Base-by-base conservation (phyloP, 2,329 filamentous ascomycete species). In the Alternaria dauci region DNA sequence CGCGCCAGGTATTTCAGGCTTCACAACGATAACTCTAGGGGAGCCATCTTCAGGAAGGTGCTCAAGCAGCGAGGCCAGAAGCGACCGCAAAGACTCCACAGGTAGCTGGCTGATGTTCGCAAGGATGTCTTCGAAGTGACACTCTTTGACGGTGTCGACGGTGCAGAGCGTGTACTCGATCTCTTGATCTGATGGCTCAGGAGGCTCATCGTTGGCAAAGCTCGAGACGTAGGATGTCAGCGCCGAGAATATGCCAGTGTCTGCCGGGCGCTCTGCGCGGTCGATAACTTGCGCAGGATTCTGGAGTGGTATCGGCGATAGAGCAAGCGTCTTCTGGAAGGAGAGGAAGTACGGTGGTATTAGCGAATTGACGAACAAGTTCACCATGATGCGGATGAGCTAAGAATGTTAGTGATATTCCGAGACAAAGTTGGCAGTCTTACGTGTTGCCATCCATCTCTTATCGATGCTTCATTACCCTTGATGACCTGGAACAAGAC, bases 221-320 rank as follows among this genome's bases (percentile, higher is more conserved):
- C 94, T 98, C n/a, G 94, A 96, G 32, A 99, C 93, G 73, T 98
- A 99, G 5, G 92, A 96, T 0, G 94, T 96, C 71, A 99, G 92
- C 1, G 94, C 93, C 4, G 94, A 97, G 76, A 99, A 93, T 51
- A 99, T 87, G 6, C 95, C 93, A 2, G 89, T 89, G 28, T 99
- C 95, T 59, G 85, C 87, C 34, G 89, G 84, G 65, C 92, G 91
- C 42, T 91, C 85, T 58, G 89, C 93, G 58, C 94, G 89, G 76
- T 98, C 95, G 66, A 99, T 94, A 50, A 98, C 88, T 74, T 97
- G 94, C 9, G 93, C 95, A 2, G 95, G 94, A 12, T 88, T 92
- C 72, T 97, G 94, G 48, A 98, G 83, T 4, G 95, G 94, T 70
- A 99, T 98, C 2, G 91, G 84, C 1, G 91, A 86, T 18, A 98